Percentiles rank a stretch among this genome's conserved stretches.
phyloP scores from a whole-genome alignment of 257 asterid genomes.

The Jacaranda mimosifolia region DNA sequence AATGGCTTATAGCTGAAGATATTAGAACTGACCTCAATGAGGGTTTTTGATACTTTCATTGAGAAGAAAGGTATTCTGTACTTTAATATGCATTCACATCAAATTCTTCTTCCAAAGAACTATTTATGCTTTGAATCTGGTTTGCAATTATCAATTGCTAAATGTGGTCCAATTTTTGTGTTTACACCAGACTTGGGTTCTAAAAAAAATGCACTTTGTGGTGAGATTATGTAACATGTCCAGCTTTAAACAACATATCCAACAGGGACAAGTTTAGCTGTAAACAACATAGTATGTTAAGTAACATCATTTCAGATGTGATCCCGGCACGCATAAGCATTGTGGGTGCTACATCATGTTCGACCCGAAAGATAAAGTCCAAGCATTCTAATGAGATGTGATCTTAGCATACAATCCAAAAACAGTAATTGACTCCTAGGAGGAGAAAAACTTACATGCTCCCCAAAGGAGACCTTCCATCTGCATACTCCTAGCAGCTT shows the following conservation, averaged over 20 bases:
- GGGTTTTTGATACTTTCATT: constrained; percentile 83
- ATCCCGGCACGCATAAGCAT: background rate
- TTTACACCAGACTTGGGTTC: constrained; percentile 84
- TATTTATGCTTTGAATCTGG: constrained; percentile 29
- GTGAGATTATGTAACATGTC: constrained; percentile 56
- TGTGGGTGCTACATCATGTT: background rate
- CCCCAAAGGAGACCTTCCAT: constrained; percentile 78
- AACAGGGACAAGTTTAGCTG: constrained; percentile 86
- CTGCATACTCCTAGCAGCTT: constrained; percentile 63
- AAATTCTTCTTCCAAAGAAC: constrained; percentile 19
- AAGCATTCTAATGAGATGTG: background rate
- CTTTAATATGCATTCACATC: constrained; percentile 22
- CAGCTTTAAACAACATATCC: constrained; percentile 67
- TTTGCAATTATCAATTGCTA: constrained; percentile 35
- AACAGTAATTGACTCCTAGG: background rate
- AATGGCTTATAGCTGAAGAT: constrained; percentile 90
- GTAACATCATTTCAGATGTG: background rate
- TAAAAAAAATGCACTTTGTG: constrained; percentile 97
- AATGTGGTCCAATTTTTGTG: constrained; percentile 39
- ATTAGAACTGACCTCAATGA: constrained; percentile 89
- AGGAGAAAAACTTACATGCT: constrained; percentile 53
- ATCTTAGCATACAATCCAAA: background rate
- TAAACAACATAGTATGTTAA: constrained; percentile 19
- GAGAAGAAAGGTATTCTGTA: constrained; percentile 77
- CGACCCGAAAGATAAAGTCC: background rate